Evolutionary conservation across 495 filamentous ascomycete species (phyloP).

Genomic region (Apodospora peruviana): DNA sequence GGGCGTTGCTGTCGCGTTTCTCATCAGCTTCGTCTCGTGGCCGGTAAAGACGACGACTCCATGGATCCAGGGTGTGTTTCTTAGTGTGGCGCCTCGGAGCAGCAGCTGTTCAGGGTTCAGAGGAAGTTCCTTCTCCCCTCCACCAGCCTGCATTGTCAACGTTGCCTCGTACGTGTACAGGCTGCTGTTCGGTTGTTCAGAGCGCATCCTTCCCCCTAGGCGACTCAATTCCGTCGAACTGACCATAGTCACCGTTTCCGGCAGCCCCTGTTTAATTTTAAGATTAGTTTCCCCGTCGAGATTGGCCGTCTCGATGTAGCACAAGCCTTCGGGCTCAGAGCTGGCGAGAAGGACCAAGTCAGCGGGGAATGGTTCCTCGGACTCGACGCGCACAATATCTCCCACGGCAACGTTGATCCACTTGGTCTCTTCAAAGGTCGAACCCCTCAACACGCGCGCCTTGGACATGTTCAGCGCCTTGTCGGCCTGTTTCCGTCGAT

Average conservation of each 20-base stretch:
- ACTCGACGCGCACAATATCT: conserved; percentile 91
- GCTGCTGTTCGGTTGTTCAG: conserved; percentile 97
- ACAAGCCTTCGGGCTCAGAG: conserved; percentile 95
- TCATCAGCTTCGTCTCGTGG: conserved; percentile 98
- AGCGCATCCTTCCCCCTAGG: conserved; percentile 78
- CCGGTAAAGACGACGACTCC: conserved; percentile 96
- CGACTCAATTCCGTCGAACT: conserved; percentile 82
- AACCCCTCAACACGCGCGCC: conserved; percentile 76
- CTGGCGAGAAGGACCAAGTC: conserved; percentile 89
- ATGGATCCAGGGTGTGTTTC: conserved; percentile 98
- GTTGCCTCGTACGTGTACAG: conserved; percentile 98
- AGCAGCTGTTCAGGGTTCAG: conserved; percentile 65
- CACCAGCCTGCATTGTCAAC: conserved; percentile 84
- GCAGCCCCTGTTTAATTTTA: conserved; percentile 97
- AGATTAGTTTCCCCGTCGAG: conserved; percentile 97
- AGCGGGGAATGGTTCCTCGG: conserved; percentile 92
- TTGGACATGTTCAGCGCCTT: conserved; percentile 84
- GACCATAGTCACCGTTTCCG: conserved; percentile 85
- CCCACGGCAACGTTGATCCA: conserved; percentile 94
- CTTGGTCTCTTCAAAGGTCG: conserved; percentile 75
- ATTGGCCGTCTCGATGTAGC: conserved; percentile 99
- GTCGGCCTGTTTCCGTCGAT: conserved; percentile 82
- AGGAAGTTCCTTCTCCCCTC: conserved; percentile 90
- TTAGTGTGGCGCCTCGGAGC: conserved; percentile 85
- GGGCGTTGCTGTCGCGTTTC: conserved; percentile 93